Percentiles rank a stretch among this genome's conserved stretches.
phyloP scores from a whole-genome alignment of 768 basidiomycete genomes.

The Macrolepiota albuminosa region DNA sequence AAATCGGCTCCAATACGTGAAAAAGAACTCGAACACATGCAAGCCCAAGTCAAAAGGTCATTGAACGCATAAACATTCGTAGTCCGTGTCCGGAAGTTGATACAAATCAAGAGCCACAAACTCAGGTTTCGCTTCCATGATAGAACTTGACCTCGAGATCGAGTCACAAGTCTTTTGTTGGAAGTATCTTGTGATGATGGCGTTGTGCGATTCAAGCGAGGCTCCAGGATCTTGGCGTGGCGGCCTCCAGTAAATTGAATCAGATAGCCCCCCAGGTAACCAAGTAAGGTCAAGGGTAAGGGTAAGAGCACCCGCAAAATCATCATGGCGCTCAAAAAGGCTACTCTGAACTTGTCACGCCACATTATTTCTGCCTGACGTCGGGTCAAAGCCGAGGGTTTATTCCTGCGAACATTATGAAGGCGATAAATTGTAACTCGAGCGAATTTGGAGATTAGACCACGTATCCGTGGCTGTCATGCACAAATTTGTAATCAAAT shows the following conservation, averaged over 20 bases:
- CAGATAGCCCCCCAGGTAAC: not conserved
- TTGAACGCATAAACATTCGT: not conserved
- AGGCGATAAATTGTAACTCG: not conserved
- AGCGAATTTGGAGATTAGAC: too few relatives aligned
- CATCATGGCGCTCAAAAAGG: not conserved
- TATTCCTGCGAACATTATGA: not conserved
- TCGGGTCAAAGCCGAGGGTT: not conserved
- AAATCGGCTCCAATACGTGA: not conserved
- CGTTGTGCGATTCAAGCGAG: too few relatives aligned
- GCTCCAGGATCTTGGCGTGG: not conserved
- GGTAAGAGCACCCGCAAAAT: not conserved
- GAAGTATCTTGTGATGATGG: not conserved
- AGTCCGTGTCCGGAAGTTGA: not conserved
- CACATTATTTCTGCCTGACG: not conserved
- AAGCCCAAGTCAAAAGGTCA: not conserved
- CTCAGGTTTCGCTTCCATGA: not conserved
- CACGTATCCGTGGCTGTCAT: not conserved
- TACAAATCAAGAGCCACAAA: not conserved
- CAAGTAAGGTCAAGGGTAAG: not conserved
- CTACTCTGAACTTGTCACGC: not conserved
- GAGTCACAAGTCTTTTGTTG: not conserved
- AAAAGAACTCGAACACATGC: not conserved
- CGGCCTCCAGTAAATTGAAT: not conserved
- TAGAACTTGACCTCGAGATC: not conserved
- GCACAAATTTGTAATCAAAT: not conserved